Evolutionary conservation across 805 yeast genomes (phyloP).

Genomic region (Kazachstania taianensis): DNA sequence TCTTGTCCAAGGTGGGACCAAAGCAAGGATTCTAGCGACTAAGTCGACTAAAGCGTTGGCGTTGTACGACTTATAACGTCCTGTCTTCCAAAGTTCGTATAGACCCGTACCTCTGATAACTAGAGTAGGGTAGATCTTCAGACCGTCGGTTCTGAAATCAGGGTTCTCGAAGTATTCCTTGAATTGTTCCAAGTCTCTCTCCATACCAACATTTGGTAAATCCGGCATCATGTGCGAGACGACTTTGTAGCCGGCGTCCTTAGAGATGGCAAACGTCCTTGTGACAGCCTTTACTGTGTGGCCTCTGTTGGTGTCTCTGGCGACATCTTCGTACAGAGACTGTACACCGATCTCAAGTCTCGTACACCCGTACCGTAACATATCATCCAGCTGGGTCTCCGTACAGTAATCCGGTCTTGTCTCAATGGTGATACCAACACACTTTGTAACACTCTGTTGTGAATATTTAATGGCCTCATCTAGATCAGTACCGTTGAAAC

Average conservation of each 20-base stretch:
- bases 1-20: conserved; percentile 99
- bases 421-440: conserved; percentile 97
- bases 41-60: conserved; percentile 90
- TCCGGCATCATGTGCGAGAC: conserved; percentile 99
- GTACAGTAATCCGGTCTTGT: conserved; percentile 98
- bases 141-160: conserved; percentile 91
- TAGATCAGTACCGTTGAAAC: conserved; percentile 74
- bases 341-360: conserved; percentile 96
- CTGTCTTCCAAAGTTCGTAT: conserved; percentile 95
- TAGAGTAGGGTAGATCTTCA: conserved; percentile 89
- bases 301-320: conserved; percentile 95
- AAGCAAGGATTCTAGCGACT: conserved; percentile 89
- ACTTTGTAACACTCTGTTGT: conserved; percentile 89
- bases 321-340: conserved; percentile 95
- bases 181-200: conserved; percentile 91
- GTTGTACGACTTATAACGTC: conserved; percentile 85
- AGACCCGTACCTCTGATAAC: conserved; percentile 96
- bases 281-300: conserved; percentile 95
- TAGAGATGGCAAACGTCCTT: conserved; percentile 91
- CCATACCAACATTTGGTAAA: conserved; percentile 97
- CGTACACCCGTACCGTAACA: conserved; percentile 94
- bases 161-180: conserved; percentile 96
- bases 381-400: conserved; percentile 86
- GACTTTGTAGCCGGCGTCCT: conserved; percentile 95
- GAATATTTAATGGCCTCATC: conserved; percentile 88